Base-by-base conservation (phyloP, 2,329 filamentous ascomycete species). In the Lecanicillium sp. region DNA sequence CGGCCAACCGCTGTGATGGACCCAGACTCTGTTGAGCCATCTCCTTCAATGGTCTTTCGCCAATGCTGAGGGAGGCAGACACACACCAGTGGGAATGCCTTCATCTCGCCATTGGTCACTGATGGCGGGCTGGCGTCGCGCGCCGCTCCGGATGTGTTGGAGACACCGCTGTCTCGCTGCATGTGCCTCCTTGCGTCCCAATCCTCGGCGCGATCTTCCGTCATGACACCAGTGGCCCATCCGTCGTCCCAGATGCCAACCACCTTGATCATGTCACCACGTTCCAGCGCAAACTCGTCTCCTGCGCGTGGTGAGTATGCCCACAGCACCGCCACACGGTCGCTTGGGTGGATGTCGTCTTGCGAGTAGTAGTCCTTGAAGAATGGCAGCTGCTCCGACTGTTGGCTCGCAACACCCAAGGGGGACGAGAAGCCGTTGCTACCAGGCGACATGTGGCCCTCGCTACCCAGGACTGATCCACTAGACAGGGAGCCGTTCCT, bases 351-450 rank as follows among this genome's bases (percentile, higher is more conserved):
- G 42, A 98, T 95, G 52, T 97, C 89, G 52, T 97, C 92, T 51
- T 90, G 83, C 3, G 90, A 97, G 58, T 98, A 98, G 62, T 98
- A 98, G 60, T 98, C 92, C 57, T 95, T 95, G 77, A 98, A 98
- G 56, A 88, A 95, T 4, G 86, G 82, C 39, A 98, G 68, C 59
- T 97, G 92, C 62, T 98, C 92, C 1, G 90, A 97, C 58, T 96
- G 88, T 43, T 90, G 87, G 52, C 88, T 95, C 17, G 81, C 77
- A 44, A 90, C 65, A 18, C 83, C 88, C 52, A 84, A 84, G 0
- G 87, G 87, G 4, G 89, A 96, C 3, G 89, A 95, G 61, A 86
- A 81, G 37, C 81, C 82, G 33, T 72, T 81, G 57, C 76, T 88
- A 42, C 70, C 73, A 6, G 88, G 88, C 9, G 88, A 94, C 40